Evolutionary conservation across 495 filamentous ascomycete species (phyloP), one percentile per base, ranked within the genome.

Genomic region (Aspergillus campestris): DNA sequence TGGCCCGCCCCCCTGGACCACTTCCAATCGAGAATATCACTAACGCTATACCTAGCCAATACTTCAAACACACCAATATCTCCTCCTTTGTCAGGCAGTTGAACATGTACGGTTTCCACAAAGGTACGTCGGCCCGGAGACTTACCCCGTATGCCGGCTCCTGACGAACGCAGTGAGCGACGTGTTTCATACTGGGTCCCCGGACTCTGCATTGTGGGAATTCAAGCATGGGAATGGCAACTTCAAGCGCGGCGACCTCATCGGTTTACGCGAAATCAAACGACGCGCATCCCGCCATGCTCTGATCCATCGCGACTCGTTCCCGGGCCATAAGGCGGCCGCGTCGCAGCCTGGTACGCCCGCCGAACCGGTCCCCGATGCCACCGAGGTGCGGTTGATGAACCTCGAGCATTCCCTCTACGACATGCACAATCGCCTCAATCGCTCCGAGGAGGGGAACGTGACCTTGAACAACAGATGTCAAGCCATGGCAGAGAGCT

Each of bases 41-140:
- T 69, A 57, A 70, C 44, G 15, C 24, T 37, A 53, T 12, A 31
- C 33, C 38, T 57, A 84, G 82, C 46, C 80, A 94, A 80, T 98
- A 98, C 64, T 98, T 98, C 65, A 98, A 98, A 60, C 92, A 98
- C 64, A 98, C 92, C 48, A 98, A 98, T 60, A 94, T 97, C 44
- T 96, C 92, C 5, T 98, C 92, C 8, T 98, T 98, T 60, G 92
- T 98, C 31, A 81, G 92, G 39, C 92, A 98, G 66, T 72, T 98
- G 43, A 98, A 98, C 61, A 98, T 98, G 92, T 98, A 98, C 56
- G 92, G 92, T 2, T 98, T 98, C 70, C 92, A 98, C 66, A 98
- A 98, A 89, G 92, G 92, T 92, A 73, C 40, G 74, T 24, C 18
- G 18, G 18, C 18, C 18, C 18, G 18, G 18, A 24, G 18, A 49